phyloP scores from a whole-genome alignment of 805 yeast species.

The Starmerella gropengiesseri region DNA sequence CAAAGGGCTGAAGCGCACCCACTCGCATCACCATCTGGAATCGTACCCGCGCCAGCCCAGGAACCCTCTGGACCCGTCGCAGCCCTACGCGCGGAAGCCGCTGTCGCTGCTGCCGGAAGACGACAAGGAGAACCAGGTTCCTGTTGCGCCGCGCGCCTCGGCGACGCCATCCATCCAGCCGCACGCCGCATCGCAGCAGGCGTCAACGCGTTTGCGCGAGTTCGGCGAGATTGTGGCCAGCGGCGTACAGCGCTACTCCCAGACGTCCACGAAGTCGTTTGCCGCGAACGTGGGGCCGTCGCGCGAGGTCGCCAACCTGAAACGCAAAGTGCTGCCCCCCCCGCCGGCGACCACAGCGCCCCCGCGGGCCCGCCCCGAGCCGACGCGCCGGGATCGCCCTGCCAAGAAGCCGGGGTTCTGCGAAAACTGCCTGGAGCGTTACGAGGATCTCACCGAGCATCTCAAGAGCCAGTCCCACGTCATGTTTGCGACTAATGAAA shows the following conservation, averaged over 20 bases:
- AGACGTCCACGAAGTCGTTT: slow-evolving; percentile 29
- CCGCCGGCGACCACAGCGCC: slow-evolving; percentile 22
- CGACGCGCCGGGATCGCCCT: slow-evolving; percentile 6
- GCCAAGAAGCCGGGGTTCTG: slow-evolving; percentile 62
- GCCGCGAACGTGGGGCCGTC: slow-evolving; percentile 29
- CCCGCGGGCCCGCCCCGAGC: slow-evolving; percentile 15
- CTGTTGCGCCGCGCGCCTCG: background rate
- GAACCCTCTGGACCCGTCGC: background rate
- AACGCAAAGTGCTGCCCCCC: slow-evolving; percentile 30
- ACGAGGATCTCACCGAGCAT: slow-evolving; percentile 71
- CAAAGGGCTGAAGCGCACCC: too few species aligned
- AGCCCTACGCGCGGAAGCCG: background rate
- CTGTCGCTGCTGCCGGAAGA: background rate
- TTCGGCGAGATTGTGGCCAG: slow-evolving; percentile 52
- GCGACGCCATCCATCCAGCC: slow-evolving; percentile 5
- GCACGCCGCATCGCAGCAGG: too few species aligned
- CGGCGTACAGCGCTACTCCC: slow-evolving; percentile 41
- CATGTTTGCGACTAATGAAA: slow-evolving; percentile 60
- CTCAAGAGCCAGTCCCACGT: slow-evolving; percentile 58
- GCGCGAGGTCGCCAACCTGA: slow-evolving; percentile 35
- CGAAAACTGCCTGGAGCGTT: slow-evolving; percentile 82
- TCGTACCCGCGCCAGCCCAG: background rate
- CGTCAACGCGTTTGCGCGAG: slow-evolving; percentile 16
- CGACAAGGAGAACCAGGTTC: slow-evolving; percentile 11
- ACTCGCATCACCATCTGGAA: too few species aligned